Percentiles rank a stretch among this genome's conserved stretches.
phyloP scores from a whole-genome alignment of 305 asterid genomes.

The Ilex paraguariensis region DNA sequence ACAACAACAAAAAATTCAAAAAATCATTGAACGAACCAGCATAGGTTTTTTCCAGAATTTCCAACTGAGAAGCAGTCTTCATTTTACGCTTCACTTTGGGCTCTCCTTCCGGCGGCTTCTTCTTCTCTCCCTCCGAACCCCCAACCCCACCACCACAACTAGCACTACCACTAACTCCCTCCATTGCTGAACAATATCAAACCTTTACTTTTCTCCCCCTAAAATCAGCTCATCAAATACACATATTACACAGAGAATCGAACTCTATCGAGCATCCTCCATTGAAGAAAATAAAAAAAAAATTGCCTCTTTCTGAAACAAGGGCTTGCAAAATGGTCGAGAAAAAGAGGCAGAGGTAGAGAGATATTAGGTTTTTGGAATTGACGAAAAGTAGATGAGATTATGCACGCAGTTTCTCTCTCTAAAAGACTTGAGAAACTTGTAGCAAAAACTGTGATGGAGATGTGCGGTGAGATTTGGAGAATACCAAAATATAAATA shows the following conservation, averaged over 20 bases:
- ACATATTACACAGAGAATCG: slow-evolving; percentile 3
- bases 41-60: slow-evolving; percentile 79
- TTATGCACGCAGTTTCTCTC: background rate
- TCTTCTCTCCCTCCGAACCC: slow-evolving; percentile 43
- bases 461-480: slow-evolving; percentile 78
- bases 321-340: background rate
- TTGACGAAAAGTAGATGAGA: background rate
- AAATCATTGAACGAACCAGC: slow-evolving; percentile 45
- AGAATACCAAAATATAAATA: slow-evolving; percentile 38
- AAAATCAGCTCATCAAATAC: slow-evolving; percentile 24
- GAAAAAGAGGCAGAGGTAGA: too few species aligned
- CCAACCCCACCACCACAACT: slow-evolving; percentile 27
- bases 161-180: slow-evolving; percentile 35
- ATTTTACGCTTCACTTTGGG: slow-evolving; percentile 66
- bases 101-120: slow-evolving; percentile 48
- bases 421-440: background rate
- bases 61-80: slow-evolving; percentile 89
- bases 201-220: slow-evolving; percentile 10
- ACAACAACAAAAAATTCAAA: background rate
- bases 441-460: slow-evolving; percentile 28
- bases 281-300: slow-evolving; percentile 4
- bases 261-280: slow-evolving; percentile 20
- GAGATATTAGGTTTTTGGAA: background rate
- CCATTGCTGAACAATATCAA: slow-evolving; percentile 40
- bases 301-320: background rate